These are phyloP conservation scores for Hemileccinum impolitum DNA, from an alignment of 768 basidiomycete species.

Conservation along the genomic window DNA sequence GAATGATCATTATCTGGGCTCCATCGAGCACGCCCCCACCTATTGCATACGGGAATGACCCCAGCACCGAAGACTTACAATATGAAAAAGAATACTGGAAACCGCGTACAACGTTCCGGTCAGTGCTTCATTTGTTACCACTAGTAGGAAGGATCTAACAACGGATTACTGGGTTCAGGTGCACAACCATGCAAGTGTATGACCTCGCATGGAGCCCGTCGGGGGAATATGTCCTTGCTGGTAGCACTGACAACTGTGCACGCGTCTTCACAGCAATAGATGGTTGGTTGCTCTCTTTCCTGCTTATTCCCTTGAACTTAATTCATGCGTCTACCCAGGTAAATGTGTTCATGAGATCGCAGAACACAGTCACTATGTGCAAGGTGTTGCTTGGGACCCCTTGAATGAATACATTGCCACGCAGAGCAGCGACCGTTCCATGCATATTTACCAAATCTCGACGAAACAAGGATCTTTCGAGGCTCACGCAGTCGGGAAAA, in stretches of 20 bases:
- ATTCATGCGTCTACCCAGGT: conserved; percentile 40
- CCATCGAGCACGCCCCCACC: conserved; percentile 70
- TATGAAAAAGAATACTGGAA: conserved; percentile 97
- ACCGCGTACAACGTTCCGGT: conserved; percentile 82
- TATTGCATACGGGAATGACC: conserved; percentile 78
- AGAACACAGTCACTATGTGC: conserved; percentile 95
- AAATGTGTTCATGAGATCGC: conserved; percentile 87
- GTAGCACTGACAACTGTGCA: conserved; percentile 94
- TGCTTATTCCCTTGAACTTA: background rate
- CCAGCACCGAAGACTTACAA: conserved; percentile 71
- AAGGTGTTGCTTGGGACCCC: conserved; percentile 99
- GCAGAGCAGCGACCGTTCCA: conserved; percentile 92
- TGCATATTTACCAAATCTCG: conserved; percentile 88
- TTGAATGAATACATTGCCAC: conserved; percentile 96
- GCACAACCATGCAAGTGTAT: conserved; percentile 94
- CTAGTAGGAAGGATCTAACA: conserved; percentile 1
- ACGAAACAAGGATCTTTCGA: conserved; percentile 81
- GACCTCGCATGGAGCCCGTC: conserved; percentile 97
- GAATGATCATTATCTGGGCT: conserved; percentile 96
- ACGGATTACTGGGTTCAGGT: conserved; percentile 44
- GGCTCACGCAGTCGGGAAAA: conserved; percentile 88
- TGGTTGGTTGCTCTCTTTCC: conserved; percentile 42
- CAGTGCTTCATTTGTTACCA: conserved; percentile 18
- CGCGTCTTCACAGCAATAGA: conserved; percentile 74
- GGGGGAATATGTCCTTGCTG: conserved; percentile 92